Evolutionary conservation across 345 rosid genomes (phyloP).

Genomic region (Rhodamnia argentea): DNA sequence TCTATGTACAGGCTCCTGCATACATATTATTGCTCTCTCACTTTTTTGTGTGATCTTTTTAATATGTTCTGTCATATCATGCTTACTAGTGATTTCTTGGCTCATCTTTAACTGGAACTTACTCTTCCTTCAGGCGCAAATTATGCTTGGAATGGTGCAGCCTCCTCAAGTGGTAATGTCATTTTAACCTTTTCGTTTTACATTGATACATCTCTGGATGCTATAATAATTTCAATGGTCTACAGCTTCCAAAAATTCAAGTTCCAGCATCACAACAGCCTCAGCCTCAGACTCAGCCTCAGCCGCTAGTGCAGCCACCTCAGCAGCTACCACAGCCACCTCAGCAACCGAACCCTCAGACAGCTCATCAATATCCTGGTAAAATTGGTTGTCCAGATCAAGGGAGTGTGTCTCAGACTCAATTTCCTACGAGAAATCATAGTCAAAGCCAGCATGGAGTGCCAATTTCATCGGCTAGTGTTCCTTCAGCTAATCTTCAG

Average conservation of each 20-base stretch:
- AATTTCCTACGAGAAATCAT: slow-evolving; percentile 48
- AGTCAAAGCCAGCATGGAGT: slow-evolving; percentile 37
- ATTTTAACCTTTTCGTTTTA: not conserved
- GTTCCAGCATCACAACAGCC: slow-evolving; percentile 38
- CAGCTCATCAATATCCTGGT: slow-evolving; percentile 28
- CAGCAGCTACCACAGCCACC: slow-evolving; percentile 30
- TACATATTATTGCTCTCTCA: not conserved
- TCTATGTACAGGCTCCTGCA: not conserved
- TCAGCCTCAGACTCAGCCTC: slow-evolving; percentile 34
- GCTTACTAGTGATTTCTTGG: not conserved
- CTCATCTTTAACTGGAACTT: not conserved
- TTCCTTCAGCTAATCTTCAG: slow-evolving; percentile 40
- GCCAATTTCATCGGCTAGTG: slow-evolving; percentile 33
- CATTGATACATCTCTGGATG: not conserved
- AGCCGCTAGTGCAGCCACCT: slow-evolving; percentile 41
- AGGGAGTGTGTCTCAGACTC: slow-evolving; percentile 33
- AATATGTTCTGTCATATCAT: not conserved
- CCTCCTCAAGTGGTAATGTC: slow-evolving; percentile 74
- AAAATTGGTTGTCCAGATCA: slow-evolving; percentile 49
- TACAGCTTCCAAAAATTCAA: slow-evolving; percentile 62
- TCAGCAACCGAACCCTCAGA: slow-evolving; percentile 39
- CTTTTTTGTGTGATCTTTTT: not conserved
- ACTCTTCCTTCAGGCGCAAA: slow-evolving; percentile 62
- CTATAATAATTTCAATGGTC: slow-evolving; percentile 1
- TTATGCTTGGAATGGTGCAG: slow-evolving; percentile 99